Base-by-base conservation (phyloP, 2,329 filamentous ascomycete genomes). In the Thelonectria discophora region DNA sequence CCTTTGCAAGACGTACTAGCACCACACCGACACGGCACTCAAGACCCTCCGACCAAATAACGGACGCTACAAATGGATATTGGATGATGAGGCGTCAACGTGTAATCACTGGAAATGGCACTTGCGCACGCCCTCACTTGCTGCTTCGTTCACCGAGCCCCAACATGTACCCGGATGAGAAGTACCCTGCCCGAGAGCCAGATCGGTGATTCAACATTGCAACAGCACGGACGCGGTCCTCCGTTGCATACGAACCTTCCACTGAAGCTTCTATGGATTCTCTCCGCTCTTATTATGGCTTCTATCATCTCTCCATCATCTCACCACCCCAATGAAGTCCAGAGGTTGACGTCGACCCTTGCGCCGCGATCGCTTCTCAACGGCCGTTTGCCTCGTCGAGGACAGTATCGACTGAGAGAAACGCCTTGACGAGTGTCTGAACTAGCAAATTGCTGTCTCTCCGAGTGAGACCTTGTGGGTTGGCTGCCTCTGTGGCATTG, bases 91-190 rank as follows among this genome's bases (percentile, higher is more conserved):
- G 39, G 30, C 49, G 55, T 59, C 50, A 62, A 39, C 45, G 21
- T n/a, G 54, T 17, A 32, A 21, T 15, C 15, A 30, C 54, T 50
- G 32, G 37, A 57, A 57, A 13, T 34, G 39, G 54, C 54, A 57
- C 37, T 37, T 20, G 46, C 47, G 34, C 54, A 57, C 54, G 54
- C 54, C 46, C 54, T 57, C 46, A 50, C 37, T 57, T 57, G 37
- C 54, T 57, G 37, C 17, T 57, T 57, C 40, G 46, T 40, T 46
- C 51, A 60, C 58, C 51, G 58, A 47, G 46, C 47, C 53, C 34
- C 21, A 48, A 30, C 45, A 34, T 49, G 27, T 32, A 50, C 45
- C 62, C 34, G 6, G 49, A n/a, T 13, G 37, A 30, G 34, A 40
- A 13, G 34, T 42, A 52, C 49, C 49, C 11, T 34, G 18, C 49